A percentile compares a stretch with the other conserved stretches of the same genome.
Conservation (phyloP, 805 yeast species). For the Sugiyamaella marilandica region DNA sequence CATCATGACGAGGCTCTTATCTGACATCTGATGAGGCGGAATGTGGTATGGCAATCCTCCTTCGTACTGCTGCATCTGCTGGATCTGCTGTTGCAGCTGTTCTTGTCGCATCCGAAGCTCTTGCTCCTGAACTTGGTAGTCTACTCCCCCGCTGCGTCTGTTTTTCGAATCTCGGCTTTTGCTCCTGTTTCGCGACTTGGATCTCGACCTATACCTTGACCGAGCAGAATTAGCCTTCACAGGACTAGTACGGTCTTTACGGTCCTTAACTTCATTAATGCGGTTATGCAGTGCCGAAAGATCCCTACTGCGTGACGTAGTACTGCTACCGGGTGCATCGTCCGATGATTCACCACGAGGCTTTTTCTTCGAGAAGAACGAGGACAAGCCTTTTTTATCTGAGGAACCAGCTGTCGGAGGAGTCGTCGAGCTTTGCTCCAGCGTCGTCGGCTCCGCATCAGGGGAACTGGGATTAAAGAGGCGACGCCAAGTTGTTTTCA, state of each 20-base stretch:
- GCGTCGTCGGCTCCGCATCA: neutral
- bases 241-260: neutral
- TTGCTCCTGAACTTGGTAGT: conserved; percentile 1
- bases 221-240: neutral
- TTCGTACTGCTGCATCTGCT: conserved; percentile 11
- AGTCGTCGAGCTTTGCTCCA: neutral
- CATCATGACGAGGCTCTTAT: conserved; percentile 34
- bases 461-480: conserved; percentile 8
- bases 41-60: conserved; percentile 33
- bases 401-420: conserved; percentile 2
- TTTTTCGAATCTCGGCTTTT: neutral
- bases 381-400: conserved; percentile 16
- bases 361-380: conserved; percentile 21
- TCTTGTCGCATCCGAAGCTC: conserved; percentile 5
- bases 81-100: conserved; percentile 19
- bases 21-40: conserved; percentile 34
- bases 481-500: conserved; percentile 13
- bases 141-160: neutral
- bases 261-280: neutral
- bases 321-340: neutral
- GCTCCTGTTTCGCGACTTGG: conserved; percentile 2
- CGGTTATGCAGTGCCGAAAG: neutral
- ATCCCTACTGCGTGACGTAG: neutral
- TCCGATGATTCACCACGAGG: conserved; percentile 12
- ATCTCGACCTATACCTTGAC: conserved; percentile 6